A percentile compares a stretch with the other conserved stretches of the same genome.
Conservation (phyloP, 2,329 filamentous ascomycete genomes). For the Beauveria varroae region DNA sequence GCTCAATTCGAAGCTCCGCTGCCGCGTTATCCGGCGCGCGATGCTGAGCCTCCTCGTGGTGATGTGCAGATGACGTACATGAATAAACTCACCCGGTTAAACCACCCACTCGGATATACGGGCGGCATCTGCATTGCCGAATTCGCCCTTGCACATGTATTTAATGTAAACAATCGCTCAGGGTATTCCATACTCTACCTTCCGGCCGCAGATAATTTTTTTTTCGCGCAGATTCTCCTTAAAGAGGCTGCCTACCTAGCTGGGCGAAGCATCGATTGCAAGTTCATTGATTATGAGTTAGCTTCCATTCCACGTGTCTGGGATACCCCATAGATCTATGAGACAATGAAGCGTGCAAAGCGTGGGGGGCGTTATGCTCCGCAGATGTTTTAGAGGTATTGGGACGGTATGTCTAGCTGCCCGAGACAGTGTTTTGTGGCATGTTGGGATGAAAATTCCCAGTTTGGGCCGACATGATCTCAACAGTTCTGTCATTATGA, state of each 20-base stretch:
- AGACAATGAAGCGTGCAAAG: not conserved
- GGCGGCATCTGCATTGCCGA: not conserved
- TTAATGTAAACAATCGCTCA: too few relatives aligned
- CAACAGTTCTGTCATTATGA: too few relatives aligned
- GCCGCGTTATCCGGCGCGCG: not conserved
- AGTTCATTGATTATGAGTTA: too few relatives aligned
- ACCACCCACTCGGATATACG: not conserved
- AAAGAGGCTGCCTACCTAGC: too few relatives aligned
- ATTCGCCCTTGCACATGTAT: not conserved
- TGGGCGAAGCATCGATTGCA: too few relatives aligned
- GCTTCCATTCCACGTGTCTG: too few relatives aligned
- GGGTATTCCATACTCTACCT: too few relatives aligned
- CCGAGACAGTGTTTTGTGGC: not conserved
- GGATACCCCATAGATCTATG: not conserved
- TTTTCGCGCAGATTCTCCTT: not conserved
- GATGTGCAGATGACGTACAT: constrained; percentile 1
- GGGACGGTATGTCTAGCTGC: not conserved
- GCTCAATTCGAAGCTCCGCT: not conserved
- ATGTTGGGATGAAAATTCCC: not conserved
- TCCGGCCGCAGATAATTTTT: not conserved
- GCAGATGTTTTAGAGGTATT: not conserved
- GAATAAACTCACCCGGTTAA: not conserved
- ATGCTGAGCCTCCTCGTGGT: not conserved
- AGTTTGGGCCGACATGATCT: too few relatives aligned
- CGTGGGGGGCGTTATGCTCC: not conserved